A percentile compares a stretch with the other conserved stretches of the same genome.
These are phyloP conservation scores for Penicillium pulvis DNA, from an alignment of 495 filamentous ascomycete genomes.

Conservation along the genomic window DNA sequence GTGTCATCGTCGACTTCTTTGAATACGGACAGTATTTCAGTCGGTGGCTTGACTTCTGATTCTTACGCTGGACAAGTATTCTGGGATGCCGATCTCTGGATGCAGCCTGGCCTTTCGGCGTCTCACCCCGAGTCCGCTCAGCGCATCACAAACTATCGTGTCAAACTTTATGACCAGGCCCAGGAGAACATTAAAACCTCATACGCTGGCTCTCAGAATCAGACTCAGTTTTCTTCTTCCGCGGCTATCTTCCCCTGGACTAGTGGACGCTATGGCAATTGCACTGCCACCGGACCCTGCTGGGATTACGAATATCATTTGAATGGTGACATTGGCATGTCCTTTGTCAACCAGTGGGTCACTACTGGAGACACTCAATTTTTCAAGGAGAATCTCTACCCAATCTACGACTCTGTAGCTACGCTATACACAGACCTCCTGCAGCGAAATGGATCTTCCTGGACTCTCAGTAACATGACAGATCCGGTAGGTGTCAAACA, in stretches of 20 bases:
- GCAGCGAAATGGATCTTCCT: slow-evolving; percentile 53
- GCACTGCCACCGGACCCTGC: slow-evolving; percentile 66
- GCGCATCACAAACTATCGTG: slow-evolving; percentile 61
- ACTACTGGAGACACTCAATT: slow-evolving; percentile 57
- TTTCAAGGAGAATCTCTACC: slow-evolving; percentile 56
- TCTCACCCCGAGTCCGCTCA: slow-evolving; percentile 59
- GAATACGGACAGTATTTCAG: slow-evolving; percentile 59
- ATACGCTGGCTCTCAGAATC: slow-evolving; percentile 52
- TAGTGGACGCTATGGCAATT: slow-evolving; percentile 64
- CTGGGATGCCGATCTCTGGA: slow-evolving; percentile 70
- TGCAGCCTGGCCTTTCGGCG: slow-evolving; percentile 64
- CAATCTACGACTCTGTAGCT: slow-evolving; percentile 61
- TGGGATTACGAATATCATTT: slow-evolving; percentile 62
- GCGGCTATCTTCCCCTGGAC: slow-evolving; percentile 67
- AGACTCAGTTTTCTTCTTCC: slow-evolving; percentile 50
- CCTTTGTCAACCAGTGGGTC: slow-evolving; percentile 62
- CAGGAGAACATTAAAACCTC: slow-evolving; percentile 50
- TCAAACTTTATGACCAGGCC: slow-evolving; percentile 54
- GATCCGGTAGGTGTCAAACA: slow-evolving; percentile 57
- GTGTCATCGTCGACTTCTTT: slow-evolving; percentile 42
- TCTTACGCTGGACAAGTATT: slow-evolving; percentile 65
- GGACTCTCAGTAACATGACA: slow-evolving; percentile 68
- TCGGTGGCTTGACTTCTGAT: slow-evolving; percentile 62
- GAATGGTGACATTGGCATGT: slow-evolving; percentile 73
- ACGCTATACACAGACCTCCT: slow-evolving; percentile 59